Percentiles rank a stretch among this genome's conserved stretches.
Evolutionary conservation across 179 eudicot species (phyloP).

Genomic region (Silene coronaria): DNA sequence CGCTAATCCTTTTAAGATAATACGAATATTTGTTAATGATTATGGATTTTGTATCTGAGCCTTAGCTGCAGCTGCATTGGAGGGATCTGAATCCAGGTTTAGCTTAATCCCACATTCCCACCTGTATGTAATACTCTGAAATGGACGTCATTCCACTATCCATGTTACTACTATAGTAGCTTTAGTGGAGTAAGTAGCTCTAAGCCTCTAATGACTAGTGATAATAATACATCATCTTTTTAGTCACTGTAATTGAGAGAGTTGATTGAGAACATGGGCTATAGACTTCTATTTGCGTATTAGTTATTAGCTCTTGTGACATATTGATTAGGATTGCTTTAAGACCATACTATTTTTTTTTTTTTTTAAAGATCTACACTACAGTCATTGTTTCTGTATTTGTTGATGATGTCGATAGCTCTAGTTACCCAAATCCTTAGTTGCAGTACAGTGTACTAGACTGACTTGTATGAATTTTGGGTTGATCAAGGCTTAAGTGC

Average conservation of each 20-base stretch:
- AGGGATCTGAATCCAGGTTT: neutral
- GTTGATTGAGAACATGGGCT: neutral
- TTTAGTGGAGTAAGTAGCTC: conserved; percentile 15
- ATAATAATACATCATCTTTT: neutral
- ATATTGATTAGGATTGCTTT: neutral
- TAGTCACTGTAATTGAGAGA: neutral
- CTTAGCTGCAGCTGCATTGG: neutral
- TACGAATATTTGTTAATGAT: neutral
- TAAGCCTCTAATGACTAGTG: conserved; percentile 6
- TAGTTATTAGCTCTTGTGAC: neutral
- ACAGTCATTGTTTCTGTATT: neutral
- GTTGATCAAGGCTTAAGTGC: too few species aligned
- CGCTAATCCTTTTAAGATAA: too few species aligned
- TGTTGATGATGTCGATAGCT: neutral
- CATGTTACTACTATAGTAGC: neutral
- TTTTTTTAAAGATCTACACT: neutral
- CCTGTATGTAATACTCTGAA: conserved; percentile 3
- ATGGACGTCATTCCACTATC: neutral
- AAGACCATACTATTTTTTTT: neutral
- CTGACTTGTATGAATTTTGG: too few species aligned
- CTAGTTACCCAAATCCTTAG: too few species aligned
- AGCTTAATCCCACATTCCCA: neutral
- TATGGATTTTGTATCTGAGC: neutral
- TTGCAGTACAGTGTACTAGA: too few species aligned
- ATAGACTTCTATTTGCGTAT: too few species aligned